phyloP scores from a whole-genome alignment of 768 basidiomycete genomes.

The Rubroboletus pulcherrimus region DNA sequence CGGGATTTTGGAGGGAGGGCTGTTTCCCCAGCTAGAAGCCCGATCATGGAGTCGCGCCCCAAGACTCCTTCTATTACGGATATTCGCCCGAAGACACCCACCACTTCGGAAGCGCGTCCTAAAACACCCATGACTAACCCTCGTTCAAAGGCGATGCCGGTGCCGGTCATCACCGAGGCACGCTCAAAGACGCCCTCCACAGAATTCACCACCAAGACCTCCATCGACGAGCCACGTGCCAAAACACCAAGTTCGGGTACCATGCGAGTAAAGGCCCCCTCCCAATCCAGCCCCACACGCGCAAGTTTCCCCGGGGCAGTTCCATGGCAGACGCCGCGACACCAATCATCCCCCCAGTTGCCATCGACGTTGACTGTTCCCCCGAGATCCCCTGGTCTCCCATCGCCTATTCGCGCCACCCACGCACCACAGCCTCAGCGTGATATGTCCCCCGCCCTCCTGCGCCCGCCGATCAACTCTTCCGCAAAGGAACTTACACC shows the following conservation, averaged over 20 bases:
- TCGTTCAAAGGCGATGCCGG: conserved; percentile 10
- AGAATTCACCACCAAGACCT: conserved; percentile 11
- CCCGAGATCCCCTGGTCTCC: conserved; percentile 27
- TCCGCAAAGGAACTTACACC: conserved; percentile 71
- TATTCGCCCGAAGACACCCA: conserved; percentile 18
- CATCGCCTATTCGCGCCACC: conserved; percentile 41
- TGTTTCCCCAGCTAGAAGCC: conserved; percentile 11
- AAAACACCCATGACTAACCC: conserved; percentile 20
- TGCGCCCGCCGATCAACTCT: conserved; percentile 39
- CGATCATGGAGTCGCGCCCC: conserved; percentile 17
- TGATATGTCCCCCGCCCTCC: conserved; percentile 55
- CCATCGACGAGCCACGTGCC: conserved; percentile 18
- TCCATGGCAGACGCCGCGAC: conserved; percentile 24
- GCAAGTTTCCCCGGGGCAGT: conserved; percentile 13
- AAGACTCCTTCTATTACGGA: conserved; percentile 20
- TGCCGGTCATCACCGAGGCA: conserved; percentile 7
- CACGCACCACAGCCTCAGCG: conserved; percentile 39
- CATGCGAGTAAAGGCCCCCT: conserved; percentile 14
- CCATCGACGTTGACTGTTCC: conserved; percentile 28
- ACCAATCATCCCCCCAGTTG: conserved; percentile 32
- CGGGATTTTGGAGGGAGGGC: conserved; percentile 17
- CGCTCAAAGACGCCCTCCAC: conserved; percentile 19
- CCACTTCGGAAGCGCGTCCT: conserved; percentile 14
- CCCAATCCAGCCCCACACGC: conserved; percentile 16
- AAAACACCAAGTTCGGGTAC: conserved; percentile 19